phyloP scores from a whole-genome alignment of 805 yeast genomes.

The Barnettozyma botsteinii region DNA sequence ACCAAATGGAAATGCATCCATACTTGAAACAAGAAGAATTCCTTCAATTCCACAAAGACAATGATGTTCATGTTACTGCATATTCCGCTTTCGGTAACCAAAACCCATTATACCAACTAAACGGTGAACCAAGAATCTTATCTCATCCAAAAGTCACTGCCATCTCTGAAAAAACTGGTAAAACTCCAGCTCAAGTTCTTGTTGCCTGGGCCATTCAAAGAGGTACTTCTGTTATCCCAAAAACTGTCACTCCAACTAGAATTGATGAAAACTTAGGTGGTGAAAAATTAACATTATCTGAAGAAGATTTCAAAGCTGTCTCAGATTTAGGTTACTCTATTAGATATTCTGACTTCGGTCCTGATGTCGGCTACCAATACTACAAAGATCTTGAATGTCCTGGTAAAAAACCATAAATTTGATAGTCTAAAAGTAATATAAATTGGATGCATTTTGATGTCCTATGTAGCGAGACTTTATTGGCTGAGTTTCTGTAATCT shows the following conservation, averaged over 20 bases:
- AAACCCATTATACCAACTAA: slow-evolving; percentile 2
- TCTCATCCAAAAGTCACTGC: slow-evolving; percentile 25
- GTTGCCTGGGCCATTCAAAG: slow-evolving; percentile 57
- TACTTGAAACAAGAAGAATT: slow-evolving; percentile 61
- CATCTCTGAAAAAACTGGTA: slow-evolving; percentile 39
- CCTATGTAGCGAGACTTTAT: too few relatives aligned
- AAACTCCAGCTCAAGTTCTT: slow-evolving; percentile 45
- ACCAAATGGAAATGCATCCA: slow-evolving; percentile 68
- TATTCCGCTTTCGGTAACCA: slow-evolving; percentile 60
- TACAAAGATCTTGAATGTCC: slow-evolving; percentile 30
- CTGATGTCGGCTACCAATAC: slow-evolving; percentile 28
- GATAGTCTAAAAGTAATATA: too few relatives aligned
- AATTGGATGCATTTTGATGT: too few relatives aligned
- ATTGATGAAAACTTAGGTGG: slow-evolving; percentile 31
- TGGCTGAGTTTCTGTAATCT: too few relatives aligned
- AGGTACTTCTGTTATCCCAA: slow-evolving; percentile 49
- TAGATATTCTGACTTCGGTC: slow-evolving; percentile 31
- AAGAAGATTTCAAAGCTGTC: slow-evolving; percentile 28
- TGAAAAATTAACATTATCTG: slow-evolving; percentile 25
- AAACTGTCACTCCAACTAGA: slow-evolving; percentile 41
- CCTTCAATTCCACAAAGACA: slow-evolving; percentile 41
- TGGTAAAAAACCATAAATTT: slow-evolving; percentile 22
- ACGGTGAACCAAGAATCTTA: slow-evolving; percentile 31
- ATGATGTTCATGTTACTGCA: slow-evolving; percentile 60
- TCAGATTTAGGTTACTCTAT: slow-evolving; percentile 21